These are phyloP conservation scores for Picea abies DNA, from an alignment of 83 land plant genomes.

Conservation along the genomic window DNA sequence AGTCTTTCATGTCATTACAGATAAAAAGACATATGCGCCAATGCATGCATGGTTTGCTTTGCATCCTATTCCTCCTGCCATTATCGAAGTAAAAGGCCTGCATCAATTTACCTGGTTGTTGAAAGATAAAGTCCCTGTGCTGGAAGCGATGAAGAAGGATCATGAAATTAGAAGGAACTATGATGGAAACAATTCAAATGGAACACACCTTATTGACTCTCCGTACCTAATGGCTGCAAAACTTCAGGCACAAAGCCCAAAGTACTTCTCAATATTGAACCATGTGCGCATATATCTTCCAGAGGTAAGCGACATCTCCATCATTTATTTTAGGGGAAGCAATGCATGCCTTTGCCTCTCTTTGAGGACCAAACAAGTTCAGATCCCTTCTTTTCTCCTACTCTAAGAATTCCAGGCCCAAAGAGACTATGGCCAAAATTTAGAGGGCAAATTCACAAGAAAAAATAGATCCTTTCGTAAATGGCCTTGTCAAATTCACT, in stretches of 20 bases:
- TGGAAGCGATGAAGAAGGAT: constrained; percentile 91
- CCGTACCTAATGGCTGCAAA: constrained; percentile 78
- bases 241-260: constrained; percentile 91
- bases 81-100: constrained; percentile 84
- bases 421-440: not conserved
- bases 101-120: constrained; percentile 94
- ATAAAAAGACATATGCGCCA: constrained; percentile 89
- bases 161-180: constrained; percentile 65
- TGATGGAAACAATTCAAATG: constrained; percentile 71
- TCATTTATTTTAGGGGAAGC: not conserved
- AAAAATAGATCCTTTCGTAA: not conserved
- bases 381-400: not conserved
- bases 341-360: not conserved
- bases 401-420: not conserved
- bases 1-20: constrained; percentile 88
- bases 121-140: constrained; percentile 76
- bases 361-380: not conserved
- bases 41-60: constrained; percentile 98
- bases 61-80: constrained; percentile 74
- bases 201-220: constrained; percentile 41
- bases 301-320: constrained; percentile 50
- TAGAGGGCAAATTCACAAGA: not conserved
- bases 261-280: constrained; percentile 91
- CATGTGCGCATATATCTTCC: constrained; percentile 89
- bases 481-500: too few relatives aligned